These are phyloP conservation scores for Calonectria pseudoreteaudii DNA, from an alignment of 2,329 filamentous ascomycete species.

Conservation along the genomic window DNA sequence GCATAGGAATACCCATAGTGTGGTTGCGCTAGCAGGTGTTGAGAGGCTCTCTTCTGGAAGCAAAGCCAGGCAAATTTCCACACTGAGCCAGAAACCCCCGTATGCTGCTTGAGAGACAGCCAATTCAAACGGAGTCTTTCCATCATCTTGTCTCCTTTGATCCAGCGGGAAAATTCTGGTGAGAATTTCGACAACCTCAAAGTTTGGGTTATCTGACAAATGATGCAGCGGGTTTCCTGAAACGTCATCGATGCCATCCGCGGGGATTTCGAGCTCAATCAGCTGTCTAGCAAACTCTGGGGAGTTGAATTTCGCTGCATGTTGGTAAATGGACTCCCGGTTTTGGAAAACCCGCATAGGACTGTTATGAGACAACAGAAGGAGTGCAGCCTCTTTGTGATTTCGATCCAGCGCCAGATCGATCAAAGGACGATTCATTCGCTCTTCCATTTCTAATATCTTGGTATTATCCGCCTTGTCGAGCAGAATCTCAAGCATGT, in stretches of 20 bases:
- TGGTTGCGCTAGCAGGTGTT: not conserved
- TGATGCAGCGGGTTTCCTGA: not conserved
- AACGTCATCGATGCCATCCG: not conserved
- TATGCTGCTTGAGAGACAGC: not conserved
- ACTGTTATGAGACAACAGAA: not conserved
- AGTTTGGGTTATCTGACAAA: not conserved
- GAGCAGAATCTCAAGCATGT: not conserved
- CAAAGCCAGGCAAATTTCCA: not conserved
- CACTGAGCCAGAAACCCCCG: not conserved
- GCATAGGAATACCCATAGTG: not conserved
- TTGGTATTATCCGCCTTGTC: not conserved
- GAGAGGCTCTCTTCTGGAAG: not conserved
- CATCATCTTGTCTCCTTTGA: not conserved
- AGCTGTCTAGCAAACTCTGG: not conserved
- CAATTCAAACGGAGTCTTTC: not conserved
- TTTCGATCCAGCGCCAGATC: not conserved
- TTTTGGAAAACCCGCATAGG: not conserved
- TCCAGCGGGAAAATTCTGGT: not conserved
- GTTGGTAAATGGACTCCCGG: not conserved
- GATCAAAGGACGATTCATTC: not conserved
- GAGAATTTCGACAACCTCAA: not conserved
- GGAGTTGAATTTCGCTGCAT: not conserved
- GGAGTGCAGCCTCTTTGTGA: not conserved
- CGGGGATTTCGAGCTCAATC: not conserved
- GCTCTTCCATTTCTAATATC: not conserved